Evolutionary conservation across 2,329 filamentous ascomycete species (phyloP).

Genomic region (Cladosporium cucumerinum): DNA sequence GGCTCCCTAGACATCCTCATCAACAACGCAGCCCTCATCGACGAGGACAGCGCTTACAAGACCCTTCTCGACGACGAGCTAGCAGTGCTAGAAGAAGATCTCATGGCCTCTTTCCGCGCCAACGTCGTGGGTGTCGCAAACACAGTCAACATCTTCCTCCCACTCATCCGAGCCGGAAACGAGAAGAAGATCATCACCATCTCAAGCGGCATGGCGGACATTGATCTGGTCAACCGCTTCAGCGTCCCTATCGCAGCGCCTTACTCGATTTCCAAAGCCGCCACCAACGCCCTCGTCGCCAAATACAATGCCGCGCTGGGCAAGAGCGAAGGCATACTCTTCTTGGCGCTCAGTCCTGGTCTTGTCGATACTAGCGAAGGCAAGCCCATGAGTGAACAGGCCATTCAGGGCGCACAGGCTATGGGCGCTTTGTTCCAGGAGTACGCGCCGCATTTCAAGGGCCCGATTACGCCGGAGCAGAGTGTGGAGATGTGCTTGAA

Average conservation of each 20-base stretch:
- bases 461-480: slow-evolving; percentile 26
- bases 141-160: slow-evolving; percentile 30
- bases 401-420: slow-evolving; percentile 21
- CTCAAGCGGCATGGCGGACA: slow-evolving; percentile 29
- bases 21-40: slow-evolving; percentile 33
- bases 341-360: slow-evolving; percentile 29
- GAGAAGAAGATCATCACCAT: slow-evolving; percentile 31
- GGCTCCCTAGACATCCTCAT: slow-evolving; percentile 31
- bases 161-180: slow-evolving; percentile 25
- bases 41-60: slow-evolving; percentile 15
- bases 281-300: slow-evolving; percentile 26
- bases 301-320: slow-evolving; percentile 29
- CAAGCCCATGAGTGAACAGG: slow-evolving; percentile 20
- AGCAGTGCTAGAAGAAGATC: slow-evolving; percentile 21
- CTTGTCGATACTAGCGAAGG: slow-evolving; percentile 28
- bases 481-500: slow-evolving; percentile 32
- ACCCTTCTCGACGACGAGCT: slow-evolving; percentile 22
- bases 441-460: slow-evolving; percentile 32
- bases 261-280: slow-evolving; percentile 31
- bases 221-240: slow-evolving; percentile 25
- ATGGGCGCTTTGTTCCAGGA: slow-evolving; percentile 36
- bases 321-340: slow-evolving; percentile 28
- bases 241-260: slow-evolving; percentile 21
- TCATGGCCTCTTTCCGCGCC: slow-evolving; percentile 21
- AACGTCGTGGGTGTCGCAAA: slow-evolving; percentile 31